Base-by-base conservation (phyloP, 768 basidiomycete species). In the Favolaschia claudopus region DNA sequence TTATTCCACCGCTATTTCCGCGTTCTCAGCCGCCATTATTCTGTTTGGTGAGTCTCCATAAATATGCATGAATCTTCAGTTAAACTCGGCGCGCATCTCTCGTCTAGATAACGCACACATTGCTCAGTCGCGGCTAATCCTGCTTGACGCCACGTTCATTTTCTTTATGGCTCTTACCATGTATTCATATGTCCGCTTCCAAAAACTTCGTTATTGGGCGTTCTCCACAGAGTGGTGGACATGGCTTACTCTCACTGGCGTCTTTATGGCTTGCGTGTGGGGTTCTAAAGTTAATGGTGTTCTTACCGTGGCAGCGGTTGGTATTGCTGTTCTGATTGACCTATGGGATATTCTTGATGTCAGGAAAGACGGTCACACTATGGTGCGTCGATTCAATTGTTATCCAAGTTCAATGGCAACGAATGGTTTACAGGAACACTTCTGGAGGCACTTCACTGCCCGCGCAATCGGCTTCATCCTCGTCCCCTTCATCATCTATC, bases 211-310 rank as follows among this genome's bases (percentile, higher is more conserved):
- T 24, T 96, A 99, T 73, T 81, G 81, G 71, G 92, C 95, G 69
- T 99, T 96, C 72, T 83, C 93, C 0, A 78, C 83, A 0, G 85
- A 89, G 62, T 99, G 97, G 97, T 99, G 95, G 93, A 84, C 85
- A 37, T 99, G 97, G 96, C 81, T 99, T 36, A 72, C 89, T 37
- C 82, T 90, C 2, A 98, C 96, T 2, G 97, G 97, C 19, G 81
- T 89, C 54, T 95, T 92, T 75, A 93, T 99, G 86, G 94, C 95
- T 31, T 95, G 95, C 73, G 93, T 95, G 2, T 92, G 97, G 85
- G 94, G 92, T 5, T 96, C 96, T 69, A 99, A 99, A 76, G 97
- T 99, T 76, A 98, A 98, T 66, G 97, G 97, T 32, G 80, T 99
- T 44, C 82, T 99, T 60, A 95, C 95, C 2, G 98, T 99, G 55